phyloP scores from a whole-genome alignment of 2,329 filamentous ascomycete species.

The Talaromyces piceae region DNA sequence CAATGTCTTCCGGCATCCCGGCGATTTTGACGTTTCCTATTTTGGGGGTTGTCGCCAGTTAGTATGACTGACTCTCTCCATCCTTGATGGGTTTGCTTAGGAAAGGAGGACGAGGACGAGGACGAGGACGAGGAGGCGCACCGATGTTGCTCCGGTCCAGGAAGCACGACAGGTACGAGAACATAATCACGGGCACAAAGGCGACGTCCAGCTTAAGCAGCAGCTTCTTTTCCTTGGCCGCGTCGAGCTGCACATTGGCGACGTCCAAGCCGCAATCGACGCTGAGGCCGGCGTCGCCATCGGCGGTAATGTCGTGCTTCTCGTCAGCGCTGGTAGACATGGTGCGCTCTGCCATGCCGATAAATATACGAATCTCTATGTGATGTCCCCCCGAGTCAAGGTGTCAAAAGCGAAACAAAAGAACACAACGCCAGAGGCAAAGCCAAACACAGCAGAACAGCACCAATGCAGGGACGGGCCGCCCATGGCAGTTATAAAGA shows the following conservation, averaged over 20 bases:
- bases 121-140: constrained; percentile 10
- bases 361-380: no score
- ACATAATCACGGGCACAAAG: constrained; percentile 48
- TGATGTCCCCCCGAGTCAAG: no score
- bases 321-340: neutral
- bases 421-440: no score
- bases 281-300: constrained; percentile 2
- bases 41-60: constrained; percentile 1
- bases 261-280: constrained; percentile 16
- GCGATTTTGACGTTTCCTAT: constrained; percentile 43
- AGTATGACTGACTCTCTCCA: neutral
- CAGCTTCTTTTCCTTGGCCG: constrained; percentile 39
- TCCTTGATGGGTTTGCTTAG: no score
- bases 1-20: constrained; percentile 41
- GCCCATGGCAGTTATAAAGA: no score
- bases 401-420: no score
- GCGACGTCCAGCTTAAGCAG: constrained; percentile 43
- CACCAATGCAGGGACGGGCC: no score
- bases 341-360: neutral
- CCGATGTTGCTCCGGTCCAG: constrained; percentile 50
- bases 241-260: constrained; percentile 30
- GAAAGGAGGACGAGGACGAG: no score
- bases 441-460: no score
- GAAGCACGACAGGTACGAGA: constrained; percentile 49
- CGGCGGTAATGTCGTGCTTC: neutral